phyloP scores from a whole-genome alignment of 805 yeast genomes.

The Saturnispora galanensis region DNA sequence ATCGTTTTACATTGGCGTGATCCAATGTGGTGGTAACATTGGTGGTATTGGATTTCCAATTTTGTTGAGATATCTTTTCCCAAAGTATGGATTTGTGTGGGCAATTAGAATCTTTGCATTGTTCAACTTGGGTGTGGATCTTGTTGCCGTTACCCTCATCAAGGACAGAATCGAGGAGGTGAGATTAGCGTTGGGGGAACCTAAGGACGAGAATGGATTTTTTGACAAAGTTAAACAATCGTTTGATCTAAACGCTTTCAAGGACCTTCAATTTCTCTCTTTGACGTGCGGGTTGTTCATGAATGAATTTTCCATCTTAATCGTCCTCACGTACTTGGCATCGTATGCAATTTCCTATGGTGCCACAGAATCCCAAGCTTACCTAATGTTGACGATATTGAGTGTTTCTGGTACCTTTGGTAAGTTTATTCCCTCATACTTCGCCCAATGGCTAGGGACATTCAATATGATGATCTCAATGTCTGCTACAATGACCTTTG shows the following conservation, averaged over 20 bases:
- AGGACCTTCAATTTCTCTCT: slow-evolving; percentile 31
- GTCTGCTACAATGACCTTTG: slow-evolving; percentile 38
- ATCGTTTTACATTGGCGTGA: slow-evolving; percentile 42
- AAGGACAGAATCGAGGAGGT: slow-evolving; percentile 31
- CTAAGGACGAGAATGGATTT: slow-evolving; percentile 13
- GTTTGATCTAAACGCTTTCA: slow-evolving; percentile 30
- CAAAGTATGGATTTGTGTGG: slow-evolving; percentile 44
- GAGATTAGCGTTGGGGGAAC: slow-evolving; percentile 16
- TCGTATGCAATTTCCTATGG: slow-evolving; percentile 45
- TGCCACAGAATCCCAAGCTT: slow-evolving; percentile 32
- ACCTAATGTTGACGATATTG: slow-evolving; percentile 36
- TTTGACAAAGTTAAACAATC: slow-evolving; percentile 20
- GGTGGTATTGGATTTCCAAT: slow-evolving; percentile 47
- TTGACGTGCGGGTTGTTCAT: slow-evolving; percentile 34
- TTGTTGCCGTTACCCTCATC: slow-evolving; percentile 27
- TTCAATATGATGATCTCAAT: slow-evolving; percentile 40
- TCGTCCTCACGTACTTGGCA: slow-evolving; percentile 40
- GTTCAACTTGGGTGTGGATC: slow-evolving; percentile 32
- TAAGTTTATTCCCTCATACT: slow-evolving; percentile 25
- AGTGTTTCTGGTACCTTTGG: slow-evolving; percentile 36
- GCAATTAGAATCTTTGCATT: slow-evolving; percentile 44
- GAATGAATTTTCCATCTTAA: slow-evolving; percentile 39
- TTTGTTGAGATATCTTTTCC: slow-evolving; percentile 37
- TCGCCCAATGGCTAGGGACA: slow-evolving; percentile 34
- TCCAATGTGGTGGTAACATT: slow-evolving; percentile 42